phyloP scores from a whole-genome alignment of 2,329 filamentous ascomycete species.

The Metarhizium humberi region DNA sequence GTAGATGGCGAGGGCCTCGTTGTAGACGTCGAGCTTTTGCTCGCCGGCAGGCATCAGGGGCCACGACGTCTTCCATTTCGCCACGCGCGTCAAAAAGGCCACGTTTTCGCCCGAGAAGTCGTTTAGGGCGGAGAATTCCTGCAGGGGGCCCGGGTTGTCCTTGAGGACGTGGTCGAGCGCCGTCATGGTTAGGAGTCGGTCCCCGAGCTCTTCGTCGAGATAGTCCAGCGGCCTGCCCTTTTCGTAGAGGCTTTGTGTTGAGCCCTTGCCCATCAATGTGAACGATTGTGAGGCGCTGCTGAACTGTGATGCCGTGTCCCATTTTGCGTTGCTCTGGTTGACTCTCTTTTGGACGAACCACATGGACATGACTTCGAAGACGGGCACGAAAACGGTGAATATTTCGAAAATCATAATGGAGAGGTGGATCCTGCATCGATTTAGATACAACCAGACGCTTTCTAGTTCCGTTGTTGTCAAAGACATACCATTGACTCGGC shows the following conservation, averaged over 20 bases:
- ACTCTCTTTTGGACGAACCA: slow-evolving; percentile 23
- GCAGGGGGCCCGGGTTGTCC: slow-evolving; percentile 47
- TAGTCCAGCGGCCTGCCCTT: slow-evolving; percentile 5
- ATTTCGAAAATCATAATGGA: slow-evolving; percentile 53
- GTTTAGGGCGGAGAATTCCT: slow-evolving; percentile 52
- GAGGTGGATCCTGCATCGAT: slow-evolving; percentile 26
- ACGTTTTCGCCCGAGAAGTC: slow-evolving; percentile 66
- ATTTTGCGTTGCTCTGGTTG: slow-evolving; percentile 8
- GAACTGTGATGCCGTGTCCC: slow-evolving; percentile 8
- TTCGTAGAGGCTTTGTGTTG: neutral
- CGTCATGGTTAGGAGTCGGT: slow-evolving; percentile 45
- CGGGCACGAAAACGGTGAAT: slow-evolving; percentile 52
- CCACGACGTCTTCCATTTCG: slow-evolving; percentile 39
- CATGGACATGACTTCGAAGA: slow-evolving; percentile 39
- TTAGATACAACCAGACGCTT: slow-evolving; percentile 5
- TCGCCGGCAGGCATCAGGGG: neutral
- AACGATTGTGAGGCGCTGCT: neutral
- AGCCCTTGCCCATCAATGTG: slow-evolving; percentile 9
- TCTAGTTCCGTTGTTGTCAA: no score
- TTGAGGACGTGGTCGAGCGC: slow-evolving; percentile 51
- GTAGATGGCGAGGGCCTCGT: slow-evolving; percentile 51
- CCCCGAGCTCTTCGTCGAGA: slow-evolving; percentile 14
- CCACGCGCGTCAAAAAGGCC: slow-evolving; percentile 48
- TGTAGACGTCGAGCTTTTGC: slow-evolving; percentile 36
- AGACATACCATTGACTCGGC: slow-evolving; percentile 46